Percentiles rank a stretch among this genome's conserved stretches.
These are phyloP conservation scores for Biscutella laevigata DNA, from an alignment of 441 rosid species.

Conservation along the genomic window DNA sequence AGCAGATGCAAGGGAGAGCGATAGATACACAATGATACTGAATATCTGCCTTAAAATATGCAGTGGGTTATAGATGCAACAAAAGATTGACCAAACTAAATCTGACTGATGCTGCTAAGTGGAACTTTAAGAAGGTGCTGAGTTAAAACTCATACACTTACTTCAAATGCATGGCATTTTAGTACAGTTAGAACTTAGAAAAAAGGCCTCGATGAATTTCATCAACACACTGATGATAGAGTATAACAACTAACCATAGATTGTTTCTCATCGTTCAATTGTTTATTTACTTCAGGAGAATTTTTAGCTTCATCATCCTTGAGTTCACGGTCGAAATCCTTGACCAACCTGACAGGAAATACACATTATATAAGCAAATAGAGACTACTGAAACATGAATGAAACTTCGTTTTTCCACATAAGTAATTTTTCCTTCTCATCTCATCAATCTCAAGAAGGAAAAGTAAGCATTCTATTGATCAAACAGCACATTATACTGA, in stretches of 20 bases:
- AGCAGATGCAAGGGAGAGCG: background rate
- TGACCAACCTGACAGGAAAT: conserved; percentile 58
- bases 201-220: background rate
- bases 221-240: background rate
- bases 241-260: conserved; percentile 58
- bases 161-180: background rate
- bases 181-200: background rate
- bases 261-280: conserved; percentile 94
- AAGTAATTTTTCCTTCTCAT: background rate
- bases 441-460: background rate
- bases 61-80: background rate
- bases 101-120: background rate
- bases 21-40: background rate
- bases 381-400: background rate
- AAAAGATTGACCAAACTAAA: conserved; percentile 6
- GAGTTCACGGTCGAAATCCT: conserved; percentile 85
- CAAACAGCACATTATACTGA: background rate
- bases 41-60: background rate
- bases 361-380: background rate
- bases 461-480: background rate
- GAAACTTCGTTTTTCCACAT: background rate
- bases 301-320: conserved; percentile 75
- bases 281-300: conserved; percentile 77
- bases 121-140: background rate
- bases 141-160: background rate